Conservation (phyloP, 805 yeast species). For the Groenewaldozyma tartarivorans region DNA sequence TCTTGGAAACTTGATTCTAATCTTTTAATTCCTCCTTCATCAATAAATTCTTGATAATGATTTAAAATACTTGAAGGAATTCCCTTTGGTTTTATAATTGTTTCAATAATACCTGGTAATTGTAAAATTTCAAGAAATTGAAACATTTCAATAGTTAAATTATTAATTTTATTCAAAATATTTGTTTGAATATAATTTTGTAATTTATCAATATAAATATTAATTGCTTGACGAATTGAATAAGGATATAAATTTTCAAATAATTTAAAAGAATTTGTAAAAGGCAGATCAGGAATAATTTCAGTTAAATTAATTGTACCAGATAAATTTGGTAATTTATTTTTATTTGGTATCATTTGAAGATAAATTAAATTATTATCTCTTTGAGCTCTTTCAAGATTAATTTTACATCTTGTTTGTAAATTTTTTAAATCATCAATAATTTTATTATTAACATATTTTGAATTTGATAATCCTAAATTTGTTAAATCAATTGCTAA, state of each 20-base stretch:
- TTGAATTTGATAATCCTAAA: constrained; percentile 31
- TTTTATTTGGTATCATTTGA: constrained; percentile 46
- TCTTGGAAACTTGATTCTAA: constrained; percentile 38
- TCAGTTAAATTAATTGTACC: too few species aligned
- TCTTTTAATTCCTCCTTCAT: constrained; percentile 42
- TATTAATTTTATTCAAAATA: constrained; percentile 26
- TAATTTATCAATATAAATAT: constrained; percentile 59
- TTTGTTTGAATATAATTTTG: constrained; percentile 40
- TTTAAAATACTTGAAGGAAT: constrained; percentile 50
- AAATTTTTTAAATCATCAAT: constrained; percentile 47
- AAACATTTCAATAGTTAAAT: constrained; percentile 18
- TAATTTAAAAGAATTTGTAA: constrained; percentile 28
- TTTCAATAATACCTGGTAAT: constrained; percentile 56
- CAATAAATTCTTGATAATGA: constrained; percentile 44
- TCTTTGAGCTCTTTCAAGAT: constrained; percentile 48
- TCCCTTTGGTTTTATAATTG: constrained; percentile 44
- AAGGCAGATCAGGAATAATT: too few species aligned
- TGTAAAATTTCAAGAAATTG: constrained; percentile 34
- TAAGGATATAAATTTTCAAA: constrained; percentile 62
- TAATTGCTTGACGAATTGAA: constrained; percentile 52
- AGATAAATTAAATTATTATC: constrained; percentile 78
- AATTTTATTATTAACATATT: constrained; percentile 35
- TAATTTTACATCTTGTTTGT: constrained; percentile 33
- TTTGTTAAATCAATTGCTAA: constrained; percentile 33
- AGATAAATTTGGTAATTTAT: constrained; percentile 32